A percentile compares a stretch with the other conserved stretches of the same genome.
Evolutionary conservation across 2,329 filamentous ascomycete genomes (phyloP).

Genomic region (Coniochaeta pulveracea): DNA sequence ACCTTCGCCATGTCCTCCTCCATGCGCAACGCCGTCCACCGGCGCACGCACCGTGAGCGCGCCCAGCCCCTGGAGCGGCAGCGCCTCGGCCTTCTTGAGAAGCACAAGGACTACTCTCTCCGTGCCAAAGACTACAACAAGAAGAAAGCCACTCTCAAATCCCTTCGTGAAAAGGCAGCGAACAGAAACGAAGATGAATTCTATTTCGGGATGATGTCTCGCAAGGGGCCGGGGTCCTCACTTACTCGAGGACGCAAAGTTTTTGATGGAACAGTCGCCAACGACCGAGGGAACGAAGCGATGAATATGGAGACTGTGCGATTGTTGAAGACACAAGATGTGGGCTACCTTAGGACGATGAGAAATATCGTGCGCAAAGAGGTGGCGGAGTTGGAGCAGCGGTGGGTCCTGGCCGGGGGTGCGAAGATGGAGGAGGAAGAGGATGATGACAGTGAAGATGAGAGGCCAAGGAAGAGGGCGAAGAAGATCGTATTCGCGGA

Average conservation of each 20-base stretch:
- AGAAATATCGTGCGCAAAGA: constrained; percentile 49
- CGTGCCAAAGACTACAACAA: constrained; percentile 55
- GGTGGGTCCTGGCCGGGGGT: constrained; percentile 32
- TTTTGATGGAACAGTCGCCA: constrained; percentile 44
- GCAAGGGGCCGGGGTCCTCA: constrained; percentile 39
- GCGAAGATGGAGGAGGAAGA: constrained; percentile 18
- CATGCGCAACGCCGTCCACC: constrained; percentile 17
- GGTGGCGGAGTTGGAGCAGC: constrained; percentile 41
- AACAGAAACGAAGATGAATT: constrained; percentile 64
- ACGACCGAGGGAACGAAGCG: constrained; percentile 44
- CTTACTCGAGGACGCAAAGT: constrained; percentile 33
- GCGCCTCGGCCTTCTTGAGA: constrained; percentile 87
- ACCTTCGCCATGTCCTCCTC: constrained; percentile 12
- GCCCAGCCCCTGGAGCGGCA: constrained; percentile 74
- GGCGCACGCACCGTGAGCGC: constrained; percentile 69
- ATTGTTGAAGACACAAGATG: constrained; percentile 58
- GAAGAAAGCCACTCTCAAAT: constrained; percentile 50
- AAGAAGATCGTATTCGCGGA: constrained; percentile 43
- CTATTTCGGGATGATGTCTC: constrained; percentile 59
- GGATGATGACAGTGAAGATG: constrained; percentile 18
- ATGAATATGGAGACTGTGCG: constrained; percentile 46
- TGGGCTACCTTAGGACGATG: constrained; percentile 53
- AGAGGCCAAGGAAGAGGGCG: constrained; percentile 9
- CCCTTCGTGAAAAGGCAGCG: constrained; percentile 48
- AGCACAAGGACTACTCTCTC: constrained; percentile 73